phyloP scores from a whole-genome alignment of 1,139 yeast genomes.

The Scheffersomyces cryptocercus region DNA sequence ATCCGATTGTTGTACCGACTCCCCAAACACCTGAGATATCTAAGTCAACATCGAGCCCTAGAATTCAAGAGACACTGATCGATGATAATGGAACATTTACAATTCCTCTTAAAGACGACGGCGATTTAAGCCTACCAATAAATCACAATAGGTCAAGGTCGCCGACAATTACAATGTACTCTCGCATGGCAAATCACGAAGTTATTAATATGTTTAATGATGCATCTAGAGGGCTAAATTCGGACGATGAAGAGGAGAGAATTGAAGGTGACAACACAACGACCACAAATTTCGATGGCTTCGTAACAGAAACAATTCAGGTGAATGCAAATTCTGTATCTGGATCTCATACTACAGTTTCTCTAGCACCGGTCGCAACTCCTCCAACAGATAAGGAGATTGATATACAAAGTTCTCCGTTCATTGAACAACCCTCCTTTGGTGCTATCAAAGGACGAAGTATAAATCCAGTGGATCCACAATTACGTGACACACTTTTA shows the following conservation, averaged over 20 bases:
- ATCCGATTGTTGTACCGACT: neutral
- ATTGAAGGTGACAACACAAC: slow-evolving; percentile 30
- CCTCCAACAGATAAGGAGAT: slow-evolving; percentile 36
- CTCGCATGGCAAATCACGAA: slow-evolving; percentile 76
- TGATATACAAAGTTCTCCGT: slow-evolving; percentile 45
- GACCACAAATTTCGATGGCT: slow-evolving; percentile 47
- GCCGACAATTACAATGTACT: slow-evolving; percentile 78
- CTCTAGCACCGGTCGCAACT: slow-evolving; percentile 16
- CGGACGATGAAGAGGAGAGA: slow-evolving; percentile 33
- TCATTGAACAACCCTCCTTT: slow-evolving; percentile 39
- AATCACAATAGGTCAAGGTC: slow-evolving; percentile 41
- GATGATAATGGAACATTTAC: slow-evolving; percentile 27
- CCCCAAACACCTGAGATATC: neutral
- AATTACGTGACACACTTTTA: slow-evolving; percentile 25
- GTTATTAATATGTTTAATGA: slow-evolving; percentile 76
- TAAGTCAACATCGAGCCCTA: neutral
- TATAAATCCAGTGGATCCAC: slow-evolving; percentile 33
- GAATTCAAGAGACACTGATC: neutral
- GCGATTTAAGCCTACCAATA: slow-evolving; percentile 10
- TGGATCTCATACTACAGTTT: slow-evolving; percentile 2
- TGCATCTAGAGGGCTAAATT: slow-evolving; percentile 40
- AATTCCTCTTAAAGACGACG: slow-evolving; percentile 35
- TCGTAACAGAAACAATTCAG: slow-evolving; percentile 53
- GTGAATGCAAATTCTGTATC: slow-evolving; percentile 8
- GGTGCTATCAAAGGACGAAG: slow-evolving; percentile 10